Base-by-base conservation (phyloP, 257 asterid species). In the Rubia yunnanensis region DNA sequence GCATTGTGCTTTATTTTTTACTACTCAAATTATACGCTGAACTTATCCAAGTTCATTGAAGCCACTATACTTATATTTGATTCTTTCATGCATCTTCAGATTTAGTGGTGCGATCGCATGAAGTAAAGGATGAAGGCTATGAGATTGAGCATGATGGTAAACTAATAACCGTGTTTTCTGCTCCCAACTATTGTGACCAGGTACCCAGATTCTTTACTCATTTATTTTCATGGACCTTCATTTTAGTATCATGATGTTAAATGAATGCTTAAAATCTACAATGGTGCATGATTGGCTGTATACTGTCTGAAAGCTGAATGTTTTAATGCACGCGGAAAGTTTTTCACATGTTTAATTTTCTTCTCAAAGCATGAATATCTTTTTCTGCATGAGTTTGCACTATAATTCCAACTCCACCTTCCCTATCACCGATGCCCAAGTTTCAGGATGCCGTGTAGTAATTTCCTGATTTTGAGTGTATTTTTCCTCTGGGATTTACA, bases 171-270 rank as follows among this genome's bases (percentile, higher is more conserved):
- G 99, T 94, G 14, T 94, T 94, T 78, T 94, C 99, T 31, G 98
- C 99, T 67, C 99, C 99, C 60, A 94, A 94, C 80, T 94, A 91
- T 74, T 91, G 98, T 73, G 99, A 94, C 73, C 98, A 94, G 98
- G 99, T 94, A 82, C 75, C 53, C 20, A 74, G 34, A 22, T 73
- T 69, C 56, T 72, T n/a, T 41, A 10, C 7, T 20, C 59, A 30
- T 14, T 48, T 48, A 48, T 28, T 5, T 6, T 36, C 24, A 28
- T 48, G 28, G 70, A 20, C 54, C 31, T 36, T 63, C 50, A 60
- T 41, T 15, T 28, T 17, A 35, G 6, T 35, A 39, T 65, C 64
- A 13, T 52, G 36, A 67, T 56, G 32, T 55, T 10, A 10, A 10
- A 10, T 69, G 52, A 53, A 32, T 26, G 23, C 28, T n/a, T 44